Base-by-base conservation (phyloP, 495 filamentous ascomycete species). In the Ascodesmis nigricans region DNA sequence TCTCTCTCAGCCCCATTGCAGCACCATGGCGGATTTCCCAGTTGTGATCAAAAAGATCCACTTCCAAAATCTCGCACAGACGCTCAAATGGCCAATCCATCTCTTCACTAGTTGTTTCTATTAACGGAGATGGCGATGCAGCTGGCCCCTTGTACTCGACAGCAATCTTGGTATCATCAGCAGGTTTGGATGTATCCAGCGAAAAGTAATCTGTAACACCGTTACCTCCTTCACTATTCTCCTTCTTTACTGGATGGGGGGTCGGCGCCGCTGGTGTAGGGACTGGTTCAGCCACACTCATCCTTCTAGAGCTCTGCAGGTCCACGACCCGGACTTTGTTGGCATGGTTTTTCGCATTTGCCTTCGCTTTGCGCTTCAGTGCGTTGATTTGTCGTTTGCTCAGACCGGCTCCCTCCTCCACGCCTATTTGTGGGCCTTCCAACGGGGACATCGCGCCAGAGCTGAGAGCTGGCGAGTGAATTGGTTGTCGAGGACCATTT, bases 21-120 rank as follows among this genome's bases (percentile, higher is more conserved):
- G 87, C 84, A 39, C 87, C 87, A 57, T 97, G 87, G n/a, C 87
- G 73, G 21, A 82, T 78, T 55, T 97, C 87, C 87, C 87, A 97
- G 45, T 79, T 71, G 2, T 72, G 62, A 59, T 97, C 84, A 44
- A 97, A 92, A 9, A 97, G 62, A 53, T 97, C 87, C 29, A 92
- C 63, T 42, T 71, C 80, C 31, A 97, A 65, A 45, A 92, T 76
- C 43, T 95, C 87, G 55, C 82, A 95, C 35, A 95, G 71, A 31
- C 77, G 72, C 44, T 93, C 83, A 48, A 72, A 87, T 3, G 87
- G 87, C 87, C 87, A 97, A 49, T 81, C 78, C n/a, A 66, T 60
- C 13, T 80, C 79, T 37, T 82, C 71, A n/a, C 48, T 41, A 3
- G 47, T 51, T 0, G 63, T 66, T 40, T 67, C 61, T 22, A 71